These are phyloP conservation scores for Sporisorium exsertum DNA, from an alignment of 1,284 basidiomycete species.

Conservation along the genomic window DNA sequence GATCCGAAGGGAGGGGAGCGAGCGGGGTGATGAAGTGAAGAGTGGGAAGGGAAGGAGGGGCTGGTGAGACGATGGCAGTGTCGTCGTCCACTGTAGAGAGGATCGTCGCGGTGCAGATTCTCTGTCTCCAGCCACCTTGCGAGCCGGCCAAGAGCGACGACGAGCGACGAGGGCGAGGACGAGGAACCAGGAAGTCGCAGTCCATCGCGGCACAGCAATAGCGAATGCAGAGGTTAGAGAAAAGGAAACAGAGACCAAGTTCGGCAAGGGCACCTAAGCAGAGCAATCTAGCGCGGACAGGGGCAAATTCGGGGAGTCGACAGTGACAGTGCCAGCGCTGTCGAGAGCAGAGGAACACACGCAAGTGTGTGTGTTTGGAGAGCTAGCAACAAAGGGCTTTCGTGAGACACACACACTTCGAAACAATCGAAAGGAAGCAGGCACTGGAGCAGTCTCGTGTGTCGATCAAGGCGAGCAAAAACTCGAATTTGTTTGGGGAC, in stretches of 20 bases:
- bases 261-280: neutral
- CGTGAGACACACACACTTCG: neutral
- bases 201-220: neutral
- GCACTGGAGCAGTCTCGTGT: constrained; percentile 7
- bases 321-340: neutral
- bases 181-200: neutral
- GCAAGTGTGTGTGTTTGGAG: too few relatives aligned
- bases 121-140: neutral
- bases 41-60: constrained; percentile 6
- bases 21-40: constrained; percentile 1
- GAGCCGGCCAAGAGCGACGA: neutral
- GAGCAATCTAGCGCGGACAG: neutral
- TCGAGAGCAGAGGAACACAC: neutral
- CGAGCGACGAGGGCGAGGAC: neutral
- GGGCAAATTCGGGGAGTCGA: constrained; percentile 1
- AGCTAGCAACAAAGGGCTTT: neutral
- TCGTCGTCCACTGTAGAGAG: neutral
- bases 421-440: neutral
- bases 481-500: neutral
- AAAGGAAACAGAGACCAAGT: neutral
- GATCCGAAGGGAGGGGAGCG: constrained; percentile 17
- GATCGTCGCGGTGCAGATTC: constrained; percentile 19
- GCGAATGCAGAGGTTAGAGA: neutral
- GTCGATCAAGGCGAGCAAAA: neutral
- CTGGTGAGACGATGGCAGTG: constrained; percentile 7